Conservation (phyloP, 352 stramenopile genomes). For the Pythium graminicola region DNA sequence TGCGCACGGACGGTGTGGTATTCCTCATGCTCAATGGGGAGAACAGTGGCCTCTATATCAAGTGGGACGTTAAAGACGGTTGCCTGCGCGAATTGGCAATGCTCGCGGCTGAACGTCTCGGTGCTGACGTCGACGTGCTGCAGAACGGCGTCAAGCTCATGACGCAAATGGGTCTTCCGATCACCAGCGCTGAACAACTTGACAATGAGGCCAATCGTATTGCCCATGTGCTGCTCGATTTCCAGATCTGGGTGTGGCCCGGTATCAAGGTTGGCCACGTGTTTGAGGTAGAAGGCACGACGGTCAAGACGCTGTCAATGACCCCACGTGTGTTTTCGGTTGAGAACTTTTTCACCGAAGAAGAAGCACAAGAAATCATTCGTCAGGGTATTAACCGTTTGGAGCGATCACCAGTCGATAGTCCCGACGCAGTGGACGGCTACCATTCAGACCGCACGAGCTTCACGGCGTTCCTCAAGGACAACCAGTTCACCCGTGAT, state of each 20-base stretch:
- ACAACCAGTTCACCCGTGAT: conserved; percentile 57
- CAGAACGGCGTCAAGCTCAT: conserved; percentile 55
- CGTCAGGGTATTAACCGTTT: conserved; percentile 38
- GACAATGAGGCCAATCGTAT: conserved; percentile 29
- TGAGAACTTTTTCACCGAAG: conserved; percentile 51
- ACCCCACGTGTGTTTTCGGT: conserved; percentile 56
- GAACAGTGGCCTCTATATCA: conserved; percentile 45
- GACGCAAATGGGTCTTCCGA: conserved; percentile 40
- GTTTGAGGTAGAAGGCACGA: conserved; percentile 41
- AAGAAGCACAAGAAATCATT: conserved; percentile 55
- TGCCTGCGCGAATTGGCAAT: conserved; percentile 47
- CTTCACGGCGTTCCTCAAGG: conserved; percentile 60
- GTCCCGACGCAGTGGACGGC: conserved; percentile 41
- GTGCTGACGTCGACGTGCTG: conserved; percentile 38
- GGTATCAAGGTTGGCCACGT: conserved; percentile 59
- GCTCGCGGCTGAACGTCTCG: conserved; percentile 31
- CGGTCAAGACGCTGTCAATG: conserved; percentile 56
- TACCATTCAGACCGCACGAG: conserved; percentile 62
- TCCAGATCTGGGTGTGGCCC: conserved; percentile 74
- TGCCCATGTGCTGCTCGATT: conserved; percentile 59
- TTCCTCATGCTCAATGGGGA: conserved; percentile 70
- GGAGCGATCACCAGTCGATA: conserved; percentile 52
- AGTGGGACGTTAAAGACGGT: conserved; percentile 25
- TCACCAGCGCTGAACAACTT: conserved; percentile 34
- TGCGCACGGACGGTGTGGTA: conserved; percentile 32